Base-by-base conservation (phyloP, 345 rosid genomes). In the Zanthoxylum bungeanum region DNA sequence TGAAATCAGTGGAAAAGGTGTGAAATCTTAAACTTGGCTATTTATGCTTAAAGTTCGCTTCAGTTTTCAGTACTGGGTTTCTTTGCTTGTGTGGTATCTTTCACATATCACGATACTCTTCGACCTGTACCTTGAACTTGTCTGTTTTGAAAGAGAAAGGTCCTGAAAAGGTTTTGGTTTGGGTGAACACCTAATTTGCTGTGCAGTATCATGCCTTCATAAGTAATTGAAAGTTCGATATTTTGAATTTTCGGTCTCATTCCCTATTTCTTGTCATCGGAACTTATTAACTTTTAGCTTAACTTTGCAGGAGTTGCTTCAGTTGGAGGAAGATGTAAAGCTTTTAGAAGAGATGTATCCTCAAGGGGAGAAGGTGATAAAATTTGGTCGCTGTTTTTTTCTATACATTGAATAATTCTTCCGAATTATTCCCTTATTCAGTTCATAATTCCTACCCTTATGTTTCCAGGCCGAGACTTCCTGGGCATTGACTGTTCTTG, bases 291-390 rank as follows among this genome's bases (percentile, higher is more conserved):
- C 3, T 69, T 60, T 39, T 76, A 49, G n/a, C 24, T 76, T 75
- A 62, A 75, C 28, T 68, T 63, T 82, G 60, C 86, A 93, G 97
- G 99, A 96, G 73, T 71, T 96, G 82, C 91, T 88, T 73, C 98
- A 87, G 69, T 70, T 93, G 81, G 99, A 96, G 77, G 99, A 96
- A 85, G 99, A 96, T 75, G 98, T 93, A 62, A 93, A 93, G 65
- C 92, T 96, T 80, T 79, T 96, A 64, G 98, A 96, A 79, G 99
- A 96, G 84, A 79, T 89, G 91, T 93, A 93, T 68, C 98, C 99
- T 73, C 99, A 93, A 86, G 99, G 99, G 76, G 99, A 96, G 78
- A 83, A 91, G 97, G 99, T 96, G 77, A 72, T 46, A 31, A 46
- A 58, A 44, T 11, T 53, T 55, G 53, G 25, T 51, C 30, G 40